Evolutionary conservation across 768 basidiomycete species (phyloP), one percentile per base, ranked within the genome.

Genomic region (Leccinum disarticulatum): DNA sequence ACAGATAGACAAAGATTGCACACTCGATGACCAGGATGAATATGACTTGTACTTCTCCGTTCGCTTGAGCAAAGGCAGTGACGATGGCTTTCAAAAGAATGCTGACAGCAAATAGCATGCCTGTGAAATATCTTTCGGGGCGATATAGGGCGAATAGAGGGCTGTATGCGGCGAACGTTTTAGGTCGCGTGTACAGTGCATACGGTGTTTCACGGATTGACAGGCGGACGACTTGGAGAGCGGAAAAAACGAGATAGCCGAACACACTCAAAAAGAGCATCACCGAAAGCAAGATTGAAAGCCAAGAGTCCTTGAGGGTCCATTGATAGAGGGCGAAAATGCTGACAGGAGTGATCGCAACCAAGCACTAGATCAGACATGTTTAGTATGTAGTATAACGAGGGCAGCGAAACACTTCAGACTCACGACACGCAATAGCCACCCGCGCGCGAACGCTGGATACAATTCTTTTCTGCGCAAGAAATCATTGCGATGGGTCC

Each of bases 291-390:
- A 96, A 77, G 64, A 87, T 81, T 0, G 93, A 83, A 3, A 96
- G 79, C 88, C 92, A 93, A 0, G 94, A 95, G 73, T 98, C 94
- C 59, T 83, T 77, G 62, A 95, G 78, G 1, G 90, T 91, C 92
- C 95, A 98, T 72, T 98, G 95, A 72, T 88, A 94, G 68, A 97
- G 83, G 8, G 84, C 79, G 64, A 97, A 92, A 61, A 90, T 83
- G 61, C 86, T 73, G 59, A 93, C 76, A 9, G 95, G 95, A 53
- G 84, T 77, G 64, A 86, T 77, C 27, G 80, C 74, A 49, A 91
- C 73, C n/a, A 94, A 73, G 15, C 79, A 83, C 87, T 89, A 61
- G 14, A 55, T 33, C 13, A 55, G 10, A 11, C 9, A 33, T 41
- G 28, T 63, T 35, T 35, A 35, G 0, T 11, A 66, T 50, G 6